Percentiles rank a stretch among this genome's conserved stretches.
These are phyloP conservation scores for Haematococcus lacustris DNA, from an alignment of 139 green algal species.

Conservation along the genomic window DNA sequence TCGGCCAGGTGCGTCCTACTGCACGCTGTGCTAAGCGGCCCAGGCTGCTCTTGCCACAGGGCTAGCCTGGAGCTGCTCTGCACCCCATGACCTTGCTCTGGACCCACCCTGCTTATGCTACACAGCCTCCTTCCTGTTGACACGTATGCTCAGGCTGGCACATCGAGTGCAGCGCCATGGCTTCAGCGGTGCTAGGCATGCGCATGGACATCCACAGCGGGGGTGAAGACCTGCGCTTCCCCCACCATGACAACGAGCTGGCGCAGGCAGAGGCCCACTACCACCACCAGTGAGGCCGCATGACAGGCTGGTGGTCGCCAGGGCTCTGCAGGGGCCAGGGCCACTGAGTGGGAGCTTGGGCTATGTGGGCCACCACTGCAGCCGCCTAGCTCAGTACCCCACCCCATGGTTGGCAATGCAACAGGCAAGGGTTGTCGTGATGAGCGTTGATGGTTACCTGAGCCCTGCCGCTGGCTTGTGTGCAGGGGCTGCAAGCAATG, in stretches of 20 bases:
- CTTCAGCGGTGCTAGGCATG: slow-evolving; percentile 69
- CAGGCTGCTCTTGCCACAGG: too few relatives aligned
- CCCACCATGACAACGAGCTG: slow-evolving; percentile 98
- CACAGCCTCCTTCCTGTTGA: too few relatives aligned
- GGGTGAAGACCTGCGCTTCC: slow-evolving; percentile 88
- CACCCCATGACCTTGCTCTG: too few relatives aligned
- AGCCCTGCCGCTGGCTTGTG: not conserved
- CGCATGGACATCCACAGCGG: slow-evolving; percentile 93
- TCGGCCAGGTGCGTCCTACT: slow-evolving; percentile 66
- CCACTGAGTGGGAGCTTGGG: not conserved
- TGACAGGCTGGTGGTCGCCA: too few relatives aligned
- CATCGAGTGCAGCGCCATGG: slow-evolving; percentile 99
- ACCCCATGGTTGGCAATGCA: too few relatives aligned
- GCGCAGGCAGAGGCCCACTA: slow-evolving; percentile 86
- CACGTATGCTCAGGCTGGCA: slow-evolving; percentile 96
- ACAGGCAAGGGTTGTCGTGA: too few relatives aligned
- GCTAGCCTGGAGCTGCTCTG: too few relatives aligned
- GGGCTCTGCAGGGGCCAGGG: not conserved
- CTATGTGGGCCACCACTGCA: not conserved
- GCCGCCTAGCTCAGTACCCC: not conserved
- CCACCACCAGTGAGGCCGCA: slow-evolving; percentile 54
- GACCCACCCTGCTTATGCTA: too few relatives aligned
- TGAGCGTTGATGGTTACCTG: too few relatives aligned
- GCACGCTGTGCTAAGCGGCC: too few relatives aligned
- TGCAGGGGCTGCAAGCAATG: slow-evolving; percentile 76